A percentile compares a stretch with the other conserved stretches of the same genome.
phyloP scores from a whole-genome alignment of 805 yeast genomes.

The Grigorovia yakushimaensis region DNA sequence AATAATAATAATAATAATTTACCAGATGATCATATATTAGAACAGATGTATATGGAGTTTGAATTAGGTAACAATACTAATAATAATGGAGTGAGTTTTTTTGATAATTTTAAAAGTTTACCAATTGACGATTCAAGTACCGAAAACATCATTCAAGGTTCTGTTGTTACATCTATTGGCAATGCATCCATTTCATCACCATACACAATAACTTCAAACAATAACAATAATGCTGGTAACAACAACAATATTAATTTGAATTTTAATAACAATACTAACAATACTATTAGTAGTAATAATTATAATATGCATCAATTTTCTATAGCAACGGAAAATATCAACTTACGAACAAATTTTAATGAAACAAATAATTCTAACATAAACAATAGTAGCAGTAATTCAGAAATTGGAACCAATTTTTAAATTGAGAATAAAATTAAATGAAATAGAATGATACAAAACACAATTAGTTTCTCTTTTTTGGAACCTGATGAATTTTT shows the following conservation, averaged over 20 bases:
- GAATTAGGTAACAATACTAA: slow-evolving; percentile 14
- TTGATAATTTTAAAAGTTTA: background rate
- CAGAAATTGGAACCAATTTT: background rate
- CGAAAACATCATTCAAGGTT: background rate
- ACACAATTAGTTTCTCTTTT: background rate
- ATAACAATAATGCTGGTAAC: background rate
- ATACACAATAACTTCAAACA: slow-evolving; percentile 1
- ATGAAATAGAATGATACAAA: background rate
- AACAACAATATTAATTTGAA: background rate
- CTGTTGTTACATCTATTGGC: background rate
- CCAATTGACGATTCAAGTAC: background rate
- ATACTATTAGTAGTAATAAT: background rate
- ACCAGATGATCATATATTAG: slow-evolving; percentile 9
- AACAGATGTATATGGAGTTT: slow-evolving; percentile 18
- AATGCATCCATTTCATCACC: slow-evolving; percentile 5
- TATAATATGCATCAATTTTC: background rate
- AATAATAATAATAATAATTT: background rate
- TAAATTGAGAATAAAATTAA: background rate
- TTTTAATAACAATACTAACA: background rate
- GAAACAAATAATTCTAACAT: background rate
- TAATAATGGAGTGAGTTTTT: slow-evolving; percentile 2
- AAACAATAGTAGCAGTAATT: background rate
- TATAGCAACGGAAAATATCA: background rate
- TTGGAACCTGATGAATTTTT: no score
- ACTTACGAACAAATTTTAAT: background rate